These are phyloP conservation scores for Ogataea trehaloabstinens DNA, from an alignment of 805 yeast species.

Conservation along the genomic window DNA sequence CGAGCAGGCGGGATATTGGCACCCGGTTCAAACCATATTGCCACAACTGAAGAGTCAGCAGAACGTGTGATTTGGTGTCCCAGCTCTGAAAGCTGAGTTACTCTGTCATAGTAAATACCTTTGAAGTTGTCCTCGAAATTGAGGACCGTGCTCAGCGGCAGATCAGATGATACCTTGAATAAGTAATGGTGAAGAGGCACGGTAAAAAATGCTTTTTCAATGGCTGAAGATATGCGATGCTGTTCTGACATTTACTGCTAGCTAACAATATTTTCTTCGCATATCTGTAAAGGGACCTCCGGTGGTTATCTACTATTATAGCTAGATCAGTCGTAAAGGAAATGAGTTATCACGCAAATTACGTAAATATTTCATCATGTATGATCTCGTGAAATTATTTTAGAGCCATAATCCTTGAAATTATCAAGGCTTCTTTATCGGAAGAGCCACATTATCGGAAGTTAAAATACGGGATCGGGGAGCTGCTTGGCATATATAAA, in stretches of 20 bases:
- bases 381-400: no score
- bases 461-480: background rate
- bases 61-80: conserved; percentile 3
- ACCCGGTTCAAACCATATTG: conserved; percentile 4
- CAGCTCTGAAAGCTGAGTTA: conserved; percentile 2
- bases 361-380: no score
- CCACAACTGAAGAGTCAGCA: conserved; percentile 1
- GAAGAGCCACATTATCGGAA: conserved; percentile 4
- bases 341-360: no score
- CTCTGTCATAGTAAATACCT: background rate
- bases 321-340: no score
- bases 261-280: background rate
- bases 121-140: conserved; percentile 1
- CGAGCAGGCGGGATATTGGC: conserved; percentile 1
- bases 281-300: background rate
- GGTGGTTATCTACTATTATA: background rate
- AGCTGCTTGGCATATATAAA: conserved; percentile 1
- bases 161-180: background rate
- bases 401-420: background rate
- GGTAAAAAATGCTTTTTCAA: conserved; percentile 4
- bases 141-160: conserved; percentile 1
- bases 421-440: conserved; percentile 1
- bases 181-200: conserved; percentile 4
- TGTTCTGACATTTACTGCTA: conserved; percentile 2
- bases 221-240: conserved; percentile 1